phyloP scores from a whole-genome alignment of 2,329 filamentous ascomycete species.

The Colletotrichum tanaceti region DNA sequence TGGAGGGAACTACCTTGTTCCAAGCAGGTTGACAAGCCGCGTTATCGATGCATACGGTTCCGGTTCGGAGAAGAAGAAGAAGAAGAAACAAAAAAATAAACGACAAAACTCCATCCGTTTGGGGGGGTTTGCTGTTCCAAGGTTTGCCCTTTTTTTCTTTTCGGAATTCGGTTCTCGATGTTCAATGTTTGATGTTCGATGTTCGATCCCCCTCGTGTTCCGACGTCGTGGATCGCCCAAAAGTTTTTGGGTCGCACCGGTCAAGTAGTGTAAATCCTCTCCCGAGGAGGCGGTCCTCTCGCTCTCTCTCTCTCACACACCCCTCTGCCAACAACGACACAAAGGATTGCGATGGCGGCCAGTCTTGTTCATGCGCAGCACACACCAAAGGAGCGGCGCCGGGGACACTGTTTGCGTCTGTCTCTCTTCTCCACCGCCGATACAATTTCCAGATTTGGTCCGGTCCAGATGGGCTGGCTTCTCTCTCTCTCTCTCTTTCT shows the following conservation, averaged over 20 bases:
- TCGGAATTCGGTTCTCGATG: constrained; percentile 3
- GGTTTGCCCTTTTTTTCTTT: too few relatives aligned
- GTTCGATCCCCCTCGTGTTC: too few relatives aligned
- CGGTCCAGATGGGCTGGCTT: constrained; percentile 27
- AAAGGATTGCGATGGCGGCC: constrained; percentile 26
- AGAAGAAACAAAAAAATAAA: too few relatives aligned
- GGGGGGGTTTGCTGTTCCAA: too few relatives aligned
- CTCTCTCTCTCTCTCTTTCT: constrained; percentile 1
- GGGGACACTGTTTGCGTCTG: constrained; percentile 30
- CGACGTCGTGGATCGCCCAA: constrained; percentile 14
- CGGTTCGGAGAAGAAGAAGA: too few relatives aligned
- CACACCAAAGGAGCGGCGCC: constrained; percentile 12
- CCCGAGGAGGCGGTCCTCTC: constrained; percentile 18
- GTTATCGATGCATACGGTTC: constrained; percentile 40
- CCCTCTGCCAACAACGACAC: constrained; percentile 12
- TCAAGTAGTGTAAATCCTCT: constrained; percentile 22
- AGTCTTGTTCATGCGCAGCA: constrained; percentile 27
- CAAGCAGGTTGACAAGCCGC: constrained; percentile 24
- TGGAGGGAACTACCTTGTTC: constrained; percentile 42
- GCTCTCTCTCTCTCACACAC: too few relatives aligned
- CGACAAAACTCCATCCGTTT: constrained; percentile 34
- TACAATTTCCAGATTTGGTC: constrained; percentile 29
- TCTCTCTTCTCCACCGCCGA: too few relatives aligned
- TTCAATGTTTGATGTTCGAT: too few relatives aligned
- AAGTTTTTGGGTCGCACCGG: constrained; percentile 33